Evolutionary conservation across 805 yeast genomes (phyloP).

Genomic region (Yarrowia osloensis): DNA sequence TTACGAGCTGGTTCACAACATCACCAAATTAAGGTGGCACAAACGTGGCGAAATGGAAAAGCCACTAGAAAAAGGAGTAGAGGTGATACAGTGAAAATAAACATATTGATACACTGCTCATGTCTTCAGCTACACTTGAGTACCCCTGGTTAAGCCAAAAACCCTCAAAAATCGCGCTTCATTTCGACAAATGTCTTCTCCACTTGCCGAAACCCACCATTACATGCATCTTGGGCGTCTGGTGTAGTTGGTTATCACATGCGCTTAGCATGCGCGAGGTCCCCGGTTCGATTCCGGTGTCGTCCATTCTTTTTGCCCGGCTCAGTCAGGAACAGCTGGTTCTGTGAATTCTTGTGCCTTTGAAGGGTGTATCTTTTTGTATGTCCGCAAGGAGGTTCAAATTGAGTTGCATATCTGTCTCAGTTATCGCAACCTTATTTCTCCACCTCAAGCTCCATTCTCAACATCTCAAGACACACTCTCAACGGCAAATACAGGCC

Average conservation of each 20-base stretch:
- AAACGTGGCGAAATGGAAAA: too few species aligned
- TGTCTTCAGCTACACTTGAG: too few species aligned
- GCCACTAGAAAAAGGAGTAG: too few species aligned
- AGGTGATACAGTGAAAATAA: too few species aligned
- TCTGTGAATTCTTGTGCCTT: background rate
- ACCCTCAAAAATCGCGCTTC: background rate
- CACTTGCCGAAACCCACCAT: background rate
- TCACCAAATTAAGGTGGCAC: too few species aligned
- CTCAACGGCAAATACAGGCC: too few species aligned
- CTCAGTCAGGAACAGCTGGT: too few species aligned
- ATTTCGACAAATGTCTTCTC: background rate
- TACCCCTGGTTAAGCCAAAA: too few species aligned
- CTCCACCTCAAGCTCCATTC: background rate
- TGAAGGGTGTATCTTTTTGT: background rate
- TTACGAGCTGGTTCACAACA: too few species aligned
- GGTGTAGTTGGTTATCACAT: constrained; percentile 30
- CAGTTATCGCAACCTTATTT: background rate
- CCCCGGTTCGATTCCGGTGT: constrained; percentile 30
- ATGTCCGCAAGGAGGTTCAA: background rate
- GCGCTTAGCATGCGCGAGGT: constrained; percentile 30
- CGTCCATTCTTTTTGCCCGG: constrained; percentile 2
- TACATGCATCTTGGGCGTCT: constrained; percentile 21
- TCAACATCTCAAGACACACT: background rate
- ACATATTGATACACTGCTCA: too few species aligned
- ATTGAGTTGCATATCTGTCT: background rate